Evolutionary conservation across 306 rosid species (phyloP).

Genomic region (Cucurbita ficifolia): DNA sequence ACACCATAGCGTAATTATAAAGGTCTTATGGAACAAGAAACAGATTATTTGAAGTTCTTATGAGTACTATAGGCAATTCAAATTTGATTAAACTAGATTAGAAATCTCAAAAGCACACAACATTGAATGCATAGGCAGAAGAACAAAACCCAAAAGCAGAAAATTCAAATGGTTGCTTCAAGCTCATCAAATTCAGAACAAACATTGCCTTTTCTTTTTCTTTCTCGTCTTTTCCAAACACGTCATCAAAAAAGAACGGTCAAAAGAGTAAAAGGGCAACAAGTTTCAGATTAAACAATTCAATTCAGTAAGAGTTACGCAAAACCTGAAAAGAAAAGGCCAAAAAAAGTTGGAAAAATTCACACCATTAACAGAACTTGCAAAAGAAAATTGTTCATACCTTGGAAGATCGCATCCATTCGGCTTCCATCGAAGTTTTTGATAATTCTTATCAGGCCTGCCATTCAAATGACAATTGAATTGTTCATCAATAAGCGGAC

Average conservation of each 20-base stretch:
- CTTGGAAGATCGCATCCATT: constrained; percentile 71
- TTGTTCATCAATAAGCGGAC: constrained; percentile 66
- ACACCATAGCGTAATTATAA: not conserved
- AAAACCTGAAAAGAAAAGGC: not conserved
- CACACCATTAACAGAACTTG: not conserved
- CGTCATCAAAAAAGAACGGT: not conserved
- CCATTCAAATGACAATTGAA: constrained; percentile 69
- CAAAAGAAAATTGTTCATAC: constrained; percentile 14
- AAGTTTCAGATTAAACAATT: not conserved
- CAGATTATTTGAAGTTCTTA: not conserved
- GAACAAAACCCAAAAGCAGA: not conserved
- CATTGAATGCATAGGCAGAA: not conserved
- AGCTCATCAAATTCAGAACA: not conserved
- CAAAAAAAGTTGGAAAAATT: not conserved
- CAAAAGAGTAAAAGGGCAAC: not conserved
- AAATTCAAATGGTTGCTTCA: not conserved
- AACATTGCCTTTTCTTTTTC: not conserved
- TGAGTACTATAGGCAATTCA: not conserved
- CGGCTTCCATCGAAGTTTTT: constrained; percentile 78
- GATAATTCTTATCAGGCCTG: constrained; percentile 60
- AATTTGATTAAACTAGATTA: not conserved
- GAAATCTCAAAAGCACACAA: not conserved
- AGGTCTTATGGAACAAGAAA: not conserved
- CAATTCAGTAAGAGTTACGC: not conserved
- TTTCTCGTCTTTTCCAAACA: not conserved